These are phyloP conservation scores for Puccinia polysora DNA, from an alignment of 1,284 basidiomycete genomes.

Conservation along the genomic window DNA sequence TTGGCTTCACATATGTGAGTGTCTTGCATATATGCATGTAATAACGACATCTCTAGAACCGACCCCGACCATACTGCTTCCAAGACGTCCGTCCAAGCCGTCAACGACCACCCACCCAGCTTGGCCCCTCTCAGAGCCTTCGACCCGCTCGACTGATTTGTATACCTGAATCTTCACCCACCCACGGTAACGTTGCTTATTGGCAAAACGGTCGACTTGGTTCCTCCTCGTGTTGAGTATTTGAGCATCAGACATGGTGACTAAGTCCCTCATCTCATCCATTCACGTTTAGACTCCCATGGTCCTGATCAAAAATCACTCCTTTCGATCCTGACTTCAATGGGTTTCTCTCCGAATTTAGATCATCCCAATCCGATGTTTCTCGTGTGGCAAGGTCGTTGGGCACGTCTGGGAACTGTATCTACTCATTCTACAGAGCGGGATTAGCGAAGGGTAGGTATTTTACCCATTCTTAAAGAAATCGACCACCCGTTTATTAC, in stretches of 20 bases:
- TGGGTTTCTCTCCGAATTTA: slow-evolving; percentile 49
- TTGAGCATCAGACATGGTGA: no score
- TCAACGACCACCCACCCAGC: neutral
- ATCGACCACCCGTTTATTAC: neutral
- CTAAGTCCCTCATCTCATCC: no score
- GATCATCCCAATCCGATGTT: slow-evolving; percentile 82
- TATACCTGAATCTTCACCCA: neutral
- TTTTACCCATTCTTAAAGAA: neutral
- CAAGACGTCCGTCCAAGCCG: neutral
- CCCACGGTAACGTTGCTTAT: neutral
- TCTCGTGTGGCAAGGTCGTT: slow-evolving; percentile 87
- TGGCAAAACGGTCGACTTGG: neutral
- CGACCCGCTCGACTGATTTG: neutral
- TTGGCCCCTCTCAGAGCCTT: neutral
- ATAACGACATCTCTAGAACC: neutral
- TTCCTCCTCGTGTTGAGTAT: neutral
- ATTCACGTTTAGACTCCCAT: neutral
- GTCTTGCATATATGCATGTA: slow-evolving; percentile 19
- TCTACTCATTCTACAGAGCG: slow-evolving; percentile 38
- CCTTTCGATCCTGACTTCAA: neutral
- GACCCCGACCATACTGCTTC: neutral
- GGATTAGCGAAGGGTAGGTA: slow-evolving; percentile 37
- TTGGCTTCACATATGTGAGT: neutral
- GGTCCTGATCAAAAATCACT: neutral
- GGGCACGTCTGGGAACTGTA: slow-evolving; percentile 54